A percentile compares a stretch with the other conserved stretches of the same genome.
These are phyloP conservation scores for Solanum okadae DNA, from an alignment of 257 asterid genomes.

Conservation along the genomic window DNA sequence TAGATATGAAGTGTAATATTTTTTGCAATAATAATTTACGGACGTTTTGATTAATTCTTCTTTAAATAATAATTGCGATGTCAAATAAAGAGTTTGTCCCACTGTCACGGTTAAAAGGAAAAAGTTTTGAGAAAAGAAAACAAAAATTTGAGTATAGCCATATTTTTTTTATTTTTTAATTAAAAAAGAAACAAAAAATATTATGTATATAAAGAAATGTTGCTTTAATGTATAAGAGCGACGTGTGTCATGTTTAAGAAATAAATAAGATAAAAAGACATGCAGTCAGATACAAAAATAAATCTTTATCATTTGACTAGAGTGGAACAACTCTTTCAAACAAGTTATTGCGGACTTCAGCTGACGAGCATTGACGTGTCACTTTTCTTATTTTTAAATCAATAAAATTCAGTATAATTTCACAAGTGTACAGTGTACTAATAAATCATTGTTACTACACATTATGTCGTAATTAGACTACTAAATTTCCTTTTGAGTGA, in stretches of 20 bases:
- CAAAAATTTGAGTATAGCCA: not conserved
- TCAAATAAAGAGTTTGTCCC: not conserved
- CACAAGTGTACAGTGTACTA: too few relatives aligned
- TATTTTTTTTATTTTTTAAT: too few relatives aligned
- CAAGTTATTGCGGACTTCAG: not conserved
- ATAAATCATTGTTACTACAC: not conserved
- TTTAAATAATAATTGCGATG: not conserved
- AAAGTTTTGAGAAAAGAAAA: not conserved
- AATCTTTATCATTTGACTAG: not conserved
- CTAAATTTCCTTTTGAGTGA: not conserved
- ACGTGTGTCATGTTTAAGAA: not conserved
- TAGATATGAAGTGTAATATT: not conserved
- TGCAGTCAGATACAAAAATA: not conserved
- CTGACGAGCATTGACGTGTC: too few relatives aligned
- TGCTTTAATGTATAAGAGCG: not conserved
- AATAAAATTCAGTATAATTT: too few relatives aligned
- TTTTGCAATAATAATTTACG: too few relatives aligned
- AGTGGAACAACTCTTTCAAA: not conserved
- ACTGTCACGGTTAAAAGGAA: not conserved
- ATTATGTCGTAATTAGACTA: not conserved
- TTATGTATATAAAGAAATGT: not conserved
- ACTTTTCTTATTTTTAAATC: not conserved
- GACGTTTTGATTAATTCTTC: not conserved
- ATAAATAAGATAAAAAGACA: not conserved
- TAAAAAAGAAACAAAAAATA: too few relatives aligned